phyloP scores from a whole-genome alignment of 176 grass and related monocot species.

The Paspalum vaginatum region DNA sequence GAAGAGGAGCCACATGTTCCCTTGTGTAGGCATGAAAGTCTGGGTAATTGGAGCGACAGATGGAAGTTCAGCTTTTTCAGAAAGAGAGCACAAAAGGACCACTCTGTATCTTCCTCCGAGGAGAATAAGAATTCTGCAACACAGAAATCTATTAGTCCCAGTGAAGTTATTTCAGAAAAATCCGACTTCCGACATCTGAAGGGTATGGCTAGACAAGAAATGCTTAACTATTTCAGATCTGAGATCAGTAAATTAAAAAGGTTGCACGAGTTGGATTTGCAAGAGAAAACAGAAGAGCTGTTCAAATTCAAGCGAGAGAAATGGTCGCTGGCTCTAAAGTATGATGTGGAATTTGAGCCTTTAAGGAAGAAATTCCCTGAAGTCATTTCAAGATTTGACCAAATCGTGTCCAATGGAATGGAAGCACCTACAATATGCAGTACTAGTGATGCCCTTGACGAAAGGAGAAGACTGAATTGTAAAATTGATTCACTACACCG shows the following conservation, averaged over 20 bases:
- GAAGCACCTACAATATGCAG: constrained; percentile 32
- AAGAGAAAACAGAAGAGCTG: constrained; percentile 95
- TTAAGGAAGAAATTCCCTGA: constrained; percentile 84
- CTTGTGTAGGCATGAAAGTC: constrained; percentile 47
- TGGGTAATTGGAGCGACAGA: constrained; percentile 59
- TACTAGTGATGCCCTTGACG: constrained; percentile 52
- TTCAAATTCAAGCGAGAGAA: constrained; percentile 95
- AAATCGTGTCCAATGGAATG: constrained; percentile 58
- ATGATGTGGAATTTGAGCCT: constrained; percentile 77
- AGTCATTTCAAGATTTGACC: constrained; percentile 77
- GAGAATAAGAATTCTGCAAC: constrained; percentile 45
- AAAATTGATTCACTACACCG: constrained; percentile 67
- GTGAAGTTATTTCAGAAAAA: constrained; percentile 73
- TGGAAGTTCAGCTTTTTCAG: constrained; percentile 68
- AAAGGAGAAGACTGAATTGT: constrained; percentile 59
- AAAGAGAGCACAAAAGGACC: constrained; percentile 50
- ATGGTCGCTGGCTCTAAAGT: constrained; percentile 74
- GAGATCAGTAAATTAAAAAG: constrained; percentile 95
- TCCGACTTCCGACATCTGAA: constrained; percentile 79
- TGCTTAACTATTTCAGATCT: constrained; percentile 77
- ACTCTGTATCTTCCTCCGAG: constrained; percentile 42
- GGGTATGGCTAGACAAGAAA: constrained; percentile 70
- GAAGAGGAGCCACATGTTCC: constrained; percentile 51
- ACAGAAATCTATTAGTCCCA: constrained; percentile 59
- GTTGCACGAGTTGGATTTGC: constrained; percentile 78